Percentiles rank a stretch among this genome's conserved stretches.
Evolutionary conservation across 2,329 filamentous ascomycete genomes (phyloP).

Genomic region (Fusarium azukiicola): DNA sequence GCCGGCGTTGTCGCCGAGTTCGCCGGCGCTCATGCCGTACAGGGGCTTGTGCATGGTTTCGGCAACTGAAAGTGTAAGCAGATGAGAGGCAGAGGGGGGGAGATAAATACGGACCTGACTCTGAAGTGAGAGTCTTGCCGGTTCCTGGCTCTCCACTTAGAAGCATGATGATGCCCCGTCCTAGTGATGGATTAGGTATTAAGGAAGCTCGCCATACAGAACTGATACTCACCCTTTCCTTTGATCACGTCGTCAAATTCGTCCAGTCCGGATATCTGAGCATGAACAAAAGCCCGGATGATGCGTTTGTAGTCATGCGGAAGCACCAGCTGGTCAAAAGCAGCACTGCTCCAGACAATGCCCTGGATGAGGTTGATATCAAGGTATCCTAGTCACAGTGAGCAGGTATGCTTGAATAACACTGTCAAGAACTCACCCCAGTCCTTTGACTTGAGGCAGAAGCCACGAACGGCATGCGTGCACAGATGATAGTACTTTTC

Average conservation of each 20-base stretch:
- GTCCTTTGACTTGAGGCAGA: constrained; percentile 31
- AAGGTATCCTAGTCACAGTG: background rate
- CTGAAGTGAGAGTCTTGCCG: constrained; percentile 34
- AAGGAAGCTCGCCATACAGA: no score
- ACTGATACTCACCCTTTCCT: constrained; percentile 23
- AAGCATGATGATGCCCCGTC: constrained; percentile 33
- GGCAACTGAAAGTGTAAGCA: constrained; percentile 18
- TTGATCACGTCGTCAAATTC: constrained; percentile 28
- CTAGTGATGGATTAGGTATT: background rate
- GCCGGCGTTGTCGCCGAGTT: constrained; percentile 18
- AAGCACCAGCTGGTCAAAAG: constrained; percentile 33
- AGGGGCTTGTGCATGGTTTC: constrained; percentile 34
- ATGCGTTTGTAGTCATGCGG: constrained; percentile 31
- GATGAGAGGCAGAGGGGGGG: background rate
- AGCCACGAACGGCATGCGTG: constrained; percentile 9
- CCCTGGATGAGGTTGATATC: constrained; percentile 23
- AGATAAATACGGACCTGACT: constrained; percentile 22
- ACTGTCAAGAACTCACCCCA: constrained; percentile 19
- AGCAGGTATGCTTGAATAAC: background rate
- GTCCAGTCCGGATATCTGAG: constrained; percentile 30
- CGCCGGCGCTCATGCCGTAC: constrained; percentile 29
- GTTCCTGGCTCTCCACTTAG: constrained; percentile 33
- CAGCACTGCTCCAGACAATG: constrained; percentile 2
- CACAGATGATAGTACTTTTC: constrained; percentile 16
- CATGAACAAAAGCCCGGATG: constrained; percentile 28